These are phyloP conservation scores for barrel medic (Medicago truncatula) DNA, from an alignment of 306 rosid species.

Conservation along the genomic window MtrunA17r5.0-ANR NC_053042.1:20034501-20035000, in stretches of 20 bases:
- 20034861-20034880: constrained; percentile 66
- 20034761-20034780: constrained; percentile 43
- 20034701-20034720: neutral
- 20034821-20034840: constrained; percentile 30
- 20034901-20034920: constrained; percentile 52
- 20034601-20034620: neutral
- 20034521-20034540: no score
- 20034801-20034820: constrained; percentile 48
- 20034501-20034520: neutral
- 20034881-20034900: constrained; percentile 58
- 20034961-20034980: constrained; percentile 25
- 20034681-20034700: neutral
- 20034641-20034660: neutral
- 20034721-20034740: neutral
- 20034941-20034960: constrained; percentile 12
- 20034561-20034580: no score
- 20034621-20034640: no score
- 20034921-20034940: constrained; percentile 71
- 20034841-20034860: constrained; percentile 50
- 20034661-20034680: neutral
- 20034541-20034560: no score
- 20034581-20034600: no score
- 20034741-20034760: constrained; percentile 54
- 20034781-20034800: constrained; percentile 34
- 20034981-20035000: neutral